A percentile compares a stretch with the other conserved stretches of the same genome.
phyloP scores from a whole-genome alignment of 148 eudicot genomes.

The Beta vulgaris region DNA sequence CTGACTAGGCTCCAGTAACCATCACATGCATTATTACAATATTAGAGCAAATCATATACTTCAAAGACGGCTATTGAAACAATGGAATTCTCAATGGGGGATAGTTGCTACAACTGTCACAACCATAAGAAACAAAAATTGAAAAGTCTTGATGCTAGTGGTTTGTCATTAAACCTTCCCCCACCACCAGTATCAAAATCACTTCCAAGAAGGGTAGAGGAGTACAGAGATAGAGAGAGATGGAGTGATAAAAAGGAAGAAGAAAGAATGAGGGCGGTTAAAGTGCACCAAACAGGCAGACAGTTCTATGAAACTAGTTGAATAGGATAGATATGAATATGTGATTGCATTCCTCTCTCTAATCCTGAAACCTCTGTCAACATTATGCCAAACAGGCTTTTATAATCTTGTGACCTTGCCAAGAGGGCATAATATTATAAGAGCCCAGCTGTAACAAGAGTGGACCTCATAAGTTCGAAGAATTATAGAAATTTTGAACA shows the following conservation, averaged over 20 bases:
- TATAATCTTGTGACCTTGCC: neutral
- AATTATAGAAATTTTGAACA: neutral
- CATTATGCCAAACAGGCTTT: neutral
- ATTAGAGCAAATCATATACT: neutral
- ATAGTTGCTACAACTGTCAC: neutral
- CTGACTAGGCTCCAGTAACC: too few species aligned
- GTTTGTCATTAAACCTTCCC: too few species aligned
- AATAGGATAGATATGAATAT: too few species aligned
- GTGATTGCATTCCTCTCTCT: neutral
- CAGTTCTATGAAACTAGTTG: too few species aligned
- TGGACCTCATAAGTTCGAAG: neutral
- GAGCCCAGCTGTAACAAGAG: neutral
- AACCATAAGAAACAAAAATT: neutral
- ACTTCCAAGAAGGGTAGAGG: too few species aligned
- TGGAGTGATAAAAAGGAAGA: neutral
- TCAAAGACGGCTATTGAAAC: neutral
- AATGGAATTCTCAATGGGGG: neutral
- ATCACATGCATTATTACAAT: too few species aligned
- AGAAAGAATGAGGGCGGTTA: neutral
- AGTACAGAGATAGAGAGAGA: neutral
- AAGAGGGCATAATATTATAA: neutral
- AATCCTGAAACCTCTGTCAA: neutral
- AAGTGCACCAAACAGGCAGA: neutral
- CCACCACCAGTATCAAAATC: neutral
- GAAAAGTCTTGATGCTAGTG: neutral